Conservation (phyloP, 495 filamentous ascomycete genomes). For the Oidiodendron maius region DNA sequence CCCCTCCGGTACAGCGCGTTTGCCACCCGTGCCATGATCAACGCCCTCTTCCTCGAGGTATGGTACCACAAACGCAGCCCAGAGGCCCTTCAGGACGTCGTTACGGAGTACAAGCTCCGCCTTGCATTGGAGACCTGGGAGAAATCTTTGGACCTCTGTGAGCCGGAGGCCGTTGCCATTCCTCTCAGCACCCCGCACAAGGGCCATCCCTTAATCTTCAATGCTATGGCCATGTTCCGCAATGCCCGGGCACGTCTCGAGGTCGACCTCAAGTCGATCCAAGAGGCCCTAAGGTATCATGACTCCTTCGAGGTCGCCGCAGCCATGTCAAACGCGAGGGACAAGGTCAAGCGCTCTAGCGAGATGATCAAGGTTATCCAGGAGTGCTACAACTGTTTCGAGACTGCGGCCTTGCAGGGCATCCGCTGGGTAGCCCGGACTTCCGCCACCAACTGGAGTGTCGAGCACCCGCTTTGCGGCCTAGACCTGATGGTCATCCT, state of each 20-base stretch:
- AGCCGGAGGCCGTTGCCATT: constrained; percentile 85
- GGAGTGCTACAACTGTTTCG: constrained; percentile 96
- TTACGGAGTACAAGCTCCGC: constrained; percentile 96
- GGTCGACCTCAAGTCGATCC: constrained; percentile 90
- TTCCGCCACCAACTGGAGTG: constrained; percentile 97
- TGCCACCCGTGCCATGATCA: constrained; percentile 97
- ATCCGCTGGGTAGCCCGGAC: constrained; percentile 98
- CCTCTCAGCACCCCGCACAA: constrained; percentile 93
- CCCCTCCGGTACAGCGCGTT: constrained; percentile 92
- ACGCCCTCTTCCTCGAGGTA: constrained; percentile 95
- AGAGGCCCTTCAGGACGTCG: constrained; percentile 91
- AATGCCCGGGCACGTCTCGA: constrained; percentile 89
- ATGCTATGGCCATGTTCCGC: constrained; percentile 95
- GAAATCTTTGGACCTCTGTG: constrained; percentile 87
- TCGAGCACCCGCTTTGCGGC: constrained; percentile 94
- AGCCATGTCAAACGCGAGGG: constrained; percentile 89
- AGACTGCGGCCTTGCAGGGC: constrained; percentile 88
- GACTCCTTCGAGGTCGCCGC: constrained; percentile 94
- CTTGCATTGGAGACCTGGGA: constrained; percentile 97
- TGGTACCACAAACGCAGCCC: constrained; percentile 98
- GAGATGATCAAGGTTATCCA: constrained; percentile 99
- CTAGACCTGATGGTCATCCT: constrained; percentile 99
- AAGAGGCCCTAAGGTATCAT: constrained; percentile 95
- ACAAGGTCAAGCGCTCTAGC: constrained; percentile 86
- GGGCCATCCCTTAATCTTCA: constrained; percentile 97